Base-by-base conservation (phyloP, 257 asterid species). In the Euphrasia confusa region DNA sequence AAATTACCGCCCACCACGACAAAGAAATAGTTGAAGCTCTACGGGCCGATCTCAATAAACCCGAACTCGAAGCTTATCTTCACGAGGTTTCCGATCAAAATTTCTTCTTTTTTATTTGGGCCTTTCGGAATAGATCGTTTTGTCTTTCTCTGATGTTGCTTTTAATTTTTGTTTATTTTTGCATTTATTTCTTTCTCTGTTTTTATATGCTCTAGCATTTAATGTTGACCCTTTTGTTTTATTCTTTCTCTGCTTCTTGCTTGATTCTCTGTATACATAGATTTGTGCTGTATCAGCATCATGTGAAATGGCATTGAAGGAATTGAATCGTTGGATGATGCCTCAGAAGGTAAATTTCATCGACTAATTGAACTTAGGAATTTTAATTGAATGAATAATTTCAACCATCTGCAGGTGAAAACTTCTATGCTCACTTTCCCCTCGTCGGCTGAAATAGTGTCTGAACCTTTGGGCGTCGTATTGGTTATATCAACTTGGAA, bases 401-500 rank as follows among this genome's bases (percentile, higher is more conserved):
- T 21, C 24, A 21, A 21, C 24, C 24, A 21, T 4, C 71, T 72
- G 71, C 89, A 88, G 98, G 97, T 70, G 61, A 88, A 80, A 76
- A 86, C 39, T 45, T 83, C 66, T 54, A 12, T 58, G 14, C 62
- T 89, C 39, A 74, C 83, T n/a, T 86, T 81, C 45, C 98, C 98
- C 2, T 81, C 98, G 24, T 79, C 95, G 48, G 98, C 83, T 11
- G 79, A 86, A 72, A 73, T 91, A 72, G 85, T 91, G 27, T 21
- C 95, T 2, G 98, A 91, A 72, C 97, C 98, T 28, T 58, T 86
- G 30, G 98, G 98, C 2, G 95, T 86, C 18, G 83, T 84, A 15
- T 64, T 91, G 61, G 79, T 91, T 40, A 83, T 91, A 77, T 88
- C 98, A 24, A 78, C 98, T 49, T 91, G 98, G 98, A 91, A 91